Evolutionary conservation across 148 eudicot species (phyloP), one percentile per base, ranked within the genome.

Genomic region (Hydrangea macrophylla): DNA sequence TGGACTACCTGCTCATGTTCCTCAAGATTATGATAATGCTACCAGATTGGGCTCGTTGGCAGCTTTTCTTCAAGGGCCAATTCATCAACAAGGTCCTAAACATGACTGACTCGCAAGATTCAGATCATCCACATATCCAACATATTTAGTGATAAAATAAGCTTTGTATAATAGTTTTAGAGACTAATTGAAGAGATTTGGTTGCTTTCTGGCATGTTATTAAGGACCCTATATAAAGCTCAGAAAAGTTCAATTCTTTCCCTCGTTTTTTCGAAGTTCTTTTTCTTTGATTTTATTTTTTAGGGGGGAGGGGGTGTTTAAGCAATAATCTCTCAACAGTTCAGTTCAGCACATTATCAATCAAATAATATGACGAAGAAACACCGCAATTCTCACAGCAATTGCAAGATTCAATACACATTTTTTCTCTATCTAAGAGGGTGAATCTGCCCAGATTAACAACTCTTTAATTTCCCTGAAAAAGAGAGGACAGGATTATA

Each of bases 1-100:
- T 0, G 98, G 98, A 20, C 56, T 92, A 35, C 44, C 90, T 4
- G 94, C 78, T 24, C 98, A 92, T 62, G 73, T 76, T 17, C 90
- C 88, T 39, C 88, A 81, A 76, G 92, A 90, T 66, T 92, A 90
- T 63, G 69, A 70, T 40, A 90, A 88, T 54, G 17, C 75, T 13
- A 81, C 88, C 15, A 70, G 87, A 22, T 72, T 92, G 77, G 89
- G 86, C 27, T 35, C 54, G 35, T 33, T 60, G 18, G 39, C 35
- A 6, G 51, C 9, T 5, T n/a, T 13, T 40, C 12, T 7, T 28
- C 32, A 54, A 23, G 45, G 8, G n/a, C 22, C 12, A 39, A 56
- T 9, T 40, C 23, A 15, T 57, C 9, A 9, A 26, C 55, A 45
- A 39, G 50, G n/a, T 61, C 24, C 18, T 8, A 54, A 70, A 54